Base-by-base conservation (phyloP, 2,329 filamentous ascomycete genomes). In the Aspergillus sp. region DNA sequence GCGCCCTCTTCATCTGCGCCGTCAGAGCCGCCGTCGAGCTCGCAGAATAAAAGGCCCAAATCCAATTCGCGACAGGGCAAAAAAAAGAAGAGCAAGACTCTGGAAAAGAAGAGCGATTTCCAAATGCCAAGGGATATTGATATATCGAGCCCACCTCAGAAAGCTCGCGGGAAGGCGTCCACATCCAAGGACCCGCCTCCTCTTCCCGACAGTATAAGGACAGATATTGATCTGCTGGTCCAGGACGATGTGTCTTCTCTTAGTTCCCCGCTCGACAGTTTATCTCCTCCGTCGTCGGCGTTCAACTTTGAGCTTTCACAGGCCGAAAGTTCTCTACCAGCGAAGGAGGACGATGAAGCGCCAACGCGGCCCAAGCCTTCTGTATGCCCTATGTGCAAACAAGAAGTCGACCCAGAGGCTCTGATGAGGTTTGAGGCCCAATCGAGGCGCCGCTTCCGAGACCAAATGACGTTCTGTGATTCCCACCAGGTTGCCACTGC, bases 351-450 rank as follows among this genome's bases (percentile, higher is more conserved):
- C 2, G 34, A 34, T 29, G 47, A 54, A 45, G 7, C 43, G 39
- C 43, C 44, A 45, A 7, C 43, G 39, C 43, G 43, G 39, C 12
- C 48, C 10, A 43, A 47, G 9, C 29, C 44, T n/a, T 58, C 73
- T 7, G 55, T 70, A 26, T 91, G 86, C 59, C 82, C 85, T 1
- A 78, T 87, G 69, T 91, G 86, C 61, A 74, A 78, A 9, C 70
- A 77, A 39, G 57, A 70, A 2, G 80, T 90, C 4, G 74, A 81
- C 44, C 65, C 69, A 7, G 66, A 68, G 0, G 65, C 79, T 1
- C 70, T 88, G n/a, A 65, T 74, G 44, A 68, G 70, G 2, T 80
- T 80, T 55, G 72, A 73, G 7, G 47, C 57, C 4, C 60, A 62
- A 34, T 56, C 62, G 2, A 60, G 57, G 29, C 63, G 63, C 46